Base-by-base conservation (phyloP, 371 early-diverging fungal species). In the Apophysomyces elegans region DNA sequence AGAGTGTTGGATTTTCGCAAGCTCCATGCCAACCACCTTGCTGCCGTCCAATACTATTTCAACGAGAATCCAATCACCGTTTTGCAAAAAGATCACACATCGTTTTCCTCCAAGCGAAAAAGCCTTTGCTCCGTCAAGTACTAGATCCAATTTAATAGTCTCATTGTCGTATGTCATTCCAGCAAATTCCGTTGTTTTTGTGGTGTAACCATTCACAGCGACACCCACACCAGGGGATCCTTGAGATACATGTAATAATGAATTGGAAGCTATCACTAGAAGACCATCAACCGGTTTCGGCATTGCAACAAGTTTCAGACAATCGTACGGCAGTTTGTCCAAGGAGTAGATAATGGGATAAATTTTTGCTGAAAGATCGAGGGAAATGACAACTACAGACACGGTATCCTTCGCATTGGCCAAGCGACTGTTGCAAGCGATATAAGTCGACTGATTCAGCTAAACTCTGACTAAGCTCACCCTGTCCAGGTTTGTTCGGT, bases 231-330 rank as follows among this genome's bases (percentile, higher is more conserved):
- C 94, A 18, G 87, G 78, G 2, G 92, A 86, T 7, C 94, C 93
- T 75, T 96, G 96, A 57, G 92, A 92, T 1, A 96, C 83, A 72
- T 97, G 93, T 32, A 96, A 79, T 12, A 99, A 66, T 4, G 93
- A 88, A 74, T 92, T 95, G 45, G 91, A 80, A 0, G 91, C 86
- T 8, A 95, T 69, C 1, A 95, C 86, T 35, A 99, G 75, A 5
- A 97, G 76, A 21, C 98, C 99, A 38, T 96, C 94, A 4, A 95
- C 83, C 4, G 97, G 96, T 56, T 86, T 86, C 0, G 96, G 96
- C 62, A 95, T 82, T 0, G 96, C 83, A 9, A 89, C 76, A 36
- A 97, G 70, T 16, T 75, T 76, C 26, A 83, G 80, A 68, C 91
- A 85, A 73, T 96, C 95, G 70, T 91, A 92, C 8, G 98, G 97